Base-by-base conservation (phyloP, 495 filamentous ascomycete species). In the Chaetomium fimeti region DNA sequence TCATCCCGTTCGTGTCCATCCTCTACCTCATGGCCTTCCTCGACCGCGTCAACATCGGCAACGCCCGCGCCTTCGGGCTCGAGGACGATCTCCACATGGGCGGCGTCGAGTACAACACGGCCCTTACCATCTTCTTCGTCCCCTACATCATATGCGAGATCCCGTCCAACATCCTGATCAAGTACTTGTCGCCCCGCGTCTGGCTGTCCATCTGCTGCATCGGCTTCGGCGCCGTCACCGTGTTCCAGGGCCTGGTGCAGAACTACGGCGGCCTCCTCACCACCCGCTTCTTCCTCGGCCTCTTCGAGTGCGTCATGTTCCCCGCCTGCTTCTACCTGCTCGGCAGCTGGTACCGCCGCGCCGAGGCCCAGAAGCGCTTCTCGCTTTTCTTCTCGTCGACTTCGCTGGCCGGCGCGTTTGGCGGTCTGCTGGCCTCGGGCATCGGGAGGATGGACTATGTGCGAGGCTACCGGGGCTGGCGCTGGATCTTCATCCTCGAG, bases 241-340 rank as follows among this genome's bases (percentile, higher is more conserved):
- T 89, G 20, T 86, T 86, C 67, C 91, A 97, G 76, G 93, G 94
- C 5, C 75, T 97, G 3, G 88, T 92, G 5, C 74, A 84, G 47
- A 94, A 85, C 68, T 96, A 90, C 79, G 77, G 80, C 63, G 92
- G 93, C 29, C 79, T 98, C 38, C 82, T 97, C 60, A 81, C 88
- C 3, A 91, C 91, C 2, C 85, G 91, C 15, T 97, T 96, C 81
- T 91, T 97, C 71, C 79, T 97, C 15, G 93, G 93, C 18, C 59
- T 96, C 5, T 92, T 92, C 62, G 93, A 98, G 77, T 86, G 90
- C 0, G 93, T 90, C 74, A 92, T 93, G 88, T 96, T 96, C 69
- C 91, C 91, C 1, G 91, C 89, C n/a, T 91, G 81, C 60, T 87
- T 93, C 74, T 94, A 93, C 73, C 78, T 95, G 2, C 61, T 77